phyloP scores from a whole-genome alignment of 2,329 filamentous ascomycete genomes.

The Penicillium concentricum region DNA sequence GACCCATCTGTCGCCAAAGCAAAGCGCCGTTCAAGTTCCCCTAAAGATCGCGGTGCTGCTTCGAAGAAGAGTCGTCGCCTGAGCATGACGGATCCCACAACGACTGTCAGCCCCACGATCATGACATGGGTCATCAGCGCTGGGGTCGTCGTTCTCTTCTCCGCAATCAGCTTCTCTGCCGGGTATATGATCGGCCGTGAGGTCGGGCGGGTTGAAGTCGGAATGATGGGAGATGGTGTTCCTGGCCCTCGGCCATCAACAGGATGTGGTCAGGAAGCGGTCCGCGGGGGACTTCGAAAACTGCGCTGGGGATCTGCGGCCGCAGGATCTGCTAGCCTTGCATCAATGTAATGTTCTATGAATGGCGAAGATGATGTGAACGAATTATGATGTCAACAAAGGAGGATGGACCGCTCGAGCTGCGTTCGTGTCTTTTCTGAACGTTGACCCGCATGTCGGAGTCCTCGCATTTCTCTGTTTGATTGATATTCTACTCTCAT shows the following conservation, averaged over 20 bases:
- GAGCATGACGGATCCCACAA: slow-evolving; percentile 30
- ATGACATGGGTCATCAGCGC: slow-evolving; percentile 67
- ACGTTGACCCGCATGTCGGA: not conserved
- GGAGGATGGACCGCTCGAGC: not conserved
- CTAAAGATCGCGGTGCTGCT: slow-evolving; percentile 38
- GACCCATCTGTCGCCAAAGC: slow-evolving; percentile 20
- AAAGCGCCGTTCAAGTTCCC: slow-evolving; percentile 36
- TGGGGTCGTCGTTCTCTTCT: slow-evolving; percentile 63
- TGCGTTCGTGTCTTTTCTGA: not conserved
- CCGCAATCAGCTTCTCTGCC: slow-evolving; percentile 63
- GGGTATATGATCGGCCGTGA: slow-evolving; percentile 63
- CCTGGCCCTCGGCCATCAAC: slow-evolving; percentile 34
- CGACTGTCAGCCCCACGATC: slow-evolving; percentile 56
- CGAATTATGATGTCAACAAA: slow-evolving; percentile 1
- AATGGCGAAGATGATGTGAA: slow-evolving; percentile 10
- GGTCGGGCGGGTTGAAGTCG: slow-evolving; percentile 54
- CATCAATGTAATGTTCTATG: slow-evolving; percentile 20
- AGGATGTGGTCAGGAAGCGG: slow-evolving; percentile 46
- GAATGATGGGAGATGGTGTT: slow-evolving; percentile 28
- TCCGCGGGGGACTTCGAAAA: slow-evolving; percentile 44
- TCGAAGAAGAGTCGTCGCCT: slow-evolving; percentile 38
- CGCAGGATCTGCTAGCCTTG: slow-evolving; percentile 38
- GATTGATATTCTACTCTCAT: not conserved
- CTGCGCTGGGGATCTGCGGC: slow-evolving; percentile 44
- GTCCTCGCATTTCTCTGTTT: not conserved